Base-by-base conservation (phyloP, 2,329 filamentous ascomycete species). In the Reticulascus tulasneorum region DNA sequence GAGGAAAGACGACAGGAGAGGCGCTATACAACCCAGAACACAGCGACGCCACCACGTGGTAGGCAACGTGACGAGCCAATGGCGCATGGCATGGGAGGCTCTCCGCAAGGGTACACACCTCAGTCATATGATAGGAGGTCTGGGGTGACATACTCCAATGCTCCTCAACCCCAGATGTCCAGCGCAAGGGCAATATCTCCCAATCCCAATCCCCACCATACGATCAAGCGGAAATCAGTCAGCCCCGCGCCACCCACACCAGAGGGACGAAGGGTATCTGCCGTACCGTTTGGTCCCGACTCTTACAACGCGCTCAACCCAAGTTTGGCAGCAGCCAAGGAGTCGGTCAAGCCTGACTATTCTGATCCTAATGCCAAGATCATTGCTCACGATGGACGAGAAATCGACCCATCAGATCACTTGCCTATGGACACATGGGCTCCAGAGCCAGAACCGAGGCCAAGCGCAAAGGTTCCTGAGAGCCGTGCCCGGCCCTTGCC, bases 321-420 rank as follows among this genome's bases (percentile, higher is more conserved):
- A 1, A 60, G 59, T 5, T 46, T 72, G 12, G 60, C 64, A 19
- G 15, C 37, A 4, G 40, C 31, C 11, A 24, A 23, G 18, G 40
- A 37, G 20, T 55, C 58, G n/a, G 57, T 55, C 17, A 59, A 53
- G 17, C n/a, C n/a, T n/a, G 37, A 42, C 20, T 40, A 53, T 17
- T 53, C 51, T 6, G 64, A 79, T 35, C 62, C 69, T 1, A 71
- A 75, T 33, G 81, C 77, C 8, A 86, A 86, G 51, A 87, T 90
- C 42, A 79, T 89, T 35, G 84, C 79, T 2, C 73, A 84, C 45
- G 84, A 88, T 53, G 86, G 86, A 7, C 73, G 82, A 37, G 82
- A 88, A 50, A 75, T 91, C 37, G 86, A 91, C 52, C 86, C 86
- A 1, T 87, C 84, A 1, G 86, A 91, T 56, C 85, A 90, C 53